phyloP scores from a whole-genome alignment of 495 filamentous ascomycete species.

The Talaromyces ruber region DNA sequence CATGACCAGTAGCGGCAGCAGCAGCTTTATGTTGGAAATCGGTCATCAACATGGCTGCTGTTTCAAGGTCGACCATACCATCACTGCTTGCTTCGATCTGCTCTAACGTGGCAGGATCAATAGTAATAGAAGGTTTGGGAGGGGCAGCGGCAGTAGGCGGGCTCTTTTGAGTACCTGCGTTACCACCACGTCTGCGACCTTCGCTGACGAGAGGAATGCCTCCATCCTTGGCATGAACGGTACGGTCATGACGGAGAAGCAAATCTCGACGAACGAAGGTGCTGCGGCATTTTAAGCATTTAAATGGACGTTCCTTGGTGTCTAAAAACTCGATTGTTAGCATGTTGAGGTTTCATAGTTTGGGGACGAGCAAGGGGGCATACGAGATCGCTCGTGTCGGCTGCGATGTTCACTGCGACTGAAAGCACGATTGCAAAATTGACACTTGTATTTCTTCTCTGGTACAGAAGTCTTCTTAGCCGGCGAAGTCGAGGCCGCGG shows the following conservation, averaged over 20 bases:
- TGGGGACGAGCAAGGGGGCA: constrained; percentile 22
- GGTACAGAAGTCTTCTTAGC: constrained; percentile 56
- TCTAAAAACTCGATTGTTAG: constrained; percentile 40
- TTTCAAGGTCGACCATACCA: constrained; percentile 94
- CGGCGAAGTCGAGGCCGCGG: constrained; percentile 51
- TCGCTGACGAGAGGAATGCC: constrained; percentile 92
- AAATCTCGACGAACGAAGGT: constrained; percentile 97
- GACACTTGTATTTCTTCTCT: constrained; percentile 98
- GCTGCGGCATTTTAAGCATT: constrained; percentile 95
- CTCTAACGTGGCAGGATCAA: constrained; percentile 84
- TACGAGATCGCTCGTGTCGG: constrained; percentile 96
- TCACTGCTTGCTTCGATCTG: constrained; percentile 93
- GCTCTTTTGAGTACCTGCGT: constrained; percentile 46
- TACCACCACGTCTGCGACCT: constrained; percentile 72
- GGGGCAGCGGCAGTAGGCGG: constrained; percentile 58
- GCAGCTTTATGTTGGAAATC: constrained; percentile 96
- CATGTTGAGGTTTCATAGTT: not conserved
- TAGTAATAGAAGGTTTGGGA: constrained; percentile 70
- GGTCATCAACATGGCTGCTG: constrained; percentile 97
- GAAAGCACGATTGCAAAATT: constrained; percentile 96
- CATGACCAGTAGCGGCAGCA: constrained; percentile 66
- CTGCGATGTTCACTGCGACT: constrained; percentile 95
- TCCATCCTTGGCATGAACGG: constrained; percentile 97
- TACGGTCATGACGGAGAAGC: constrained; percentile 92
- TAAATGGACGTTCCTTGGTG: constrained; percentile 98